Base-by-base conservation (phyloP, 78 protist species). In the Dictyostelium firmibasis region DNA sequence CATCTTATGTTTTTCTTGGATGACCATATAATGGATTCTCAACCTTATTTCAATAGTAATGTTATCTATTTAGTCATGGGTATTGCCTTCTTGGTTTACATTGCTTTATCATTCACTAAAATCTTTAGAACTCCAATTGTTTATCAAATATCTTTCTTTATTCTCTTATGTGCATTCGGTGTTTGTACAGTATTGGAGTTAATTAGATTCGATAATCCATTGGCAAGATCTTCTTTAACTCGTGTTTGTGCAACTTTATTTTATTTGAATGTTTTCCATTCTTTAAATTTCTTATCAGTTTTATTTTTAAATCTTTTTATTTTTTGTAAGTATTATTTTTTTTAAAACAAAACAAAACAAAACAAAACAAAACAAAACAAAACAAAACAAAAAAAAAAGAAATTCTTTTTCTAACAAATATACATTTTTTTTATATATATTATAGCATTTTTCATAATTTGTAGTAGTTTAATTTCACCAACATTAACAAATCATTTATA, bases 221-320 rank as follows among this genome's bases (percentile, higher is more conserved):
- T 89, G 20, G 94, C 94, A 20, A 70, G 94, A 25, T 89, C 94
- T 13, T 81, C 87, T 0, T 18, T 89, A 29, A 89, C 87, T 25
- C 43, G 94, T 25, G 87, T 89, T 14, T 67, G 84, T 81, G 81
- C 83, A 29, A 81, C 82, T 2, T 69, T 89, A 18, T 81, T 89
- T 47, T 89, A 89, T 81, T 85, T 60, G 3, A 89, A 89, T 50
- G 94, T 89, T 13, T 89, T 89, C 72, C 94, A 89, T 81, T 27
- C 81, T n/a, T 33, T 89, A 43, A 81, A 78, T 35, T 81, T 81
- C 25, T 27, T 89, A 14, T 33, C 67, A 35, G 87, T 81, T 11
- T 43, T 62, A 35, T 78, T 89, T 81, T 44, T 81, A 44, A 89
- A 89, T 70, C 20, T 89, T 11, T 81, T 81, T 33, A 78, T 89